phyloP scores from a whole-genome alignment of 768 basidiomycete genomes.

The Lyophyllum semitale region DNA sequence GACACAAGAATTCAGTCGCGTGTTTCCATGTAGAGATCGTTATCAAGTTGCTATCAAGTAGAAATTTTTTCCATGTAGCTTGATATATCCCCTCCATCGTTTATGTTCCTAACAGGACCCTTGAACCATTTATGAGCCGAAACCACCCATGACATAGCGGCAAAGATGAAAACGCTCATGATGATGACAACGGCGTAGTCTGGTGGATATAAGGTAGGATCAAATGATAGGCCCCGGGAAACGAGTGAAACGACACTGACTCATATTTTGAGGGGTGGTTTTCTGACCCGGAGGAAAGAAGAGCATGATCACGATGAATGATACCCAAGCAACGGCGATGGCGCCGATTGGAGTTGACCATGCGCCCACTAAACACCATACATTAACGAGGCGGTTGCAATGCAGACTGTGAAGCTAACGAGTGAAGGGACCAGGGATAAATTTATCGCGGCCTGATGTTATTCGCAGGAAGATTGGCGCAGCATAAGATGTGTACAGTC shows the following conservation, averaged over 20 bases:
- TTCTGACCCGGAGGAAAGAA: conserved; percentile 44
- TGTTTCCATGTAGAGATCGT: too few relatives aligned
- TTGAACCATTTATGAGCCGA: conserved; percentile 74
- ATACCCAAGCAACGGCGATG: conserved; percentile 67
- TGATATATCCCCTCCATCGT: not conserved
- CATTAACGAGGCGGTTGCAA: not conserved
- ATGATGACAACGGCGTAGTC: conserved; percentile 74
- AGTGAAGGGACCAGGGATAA: conserved; percentile 60
- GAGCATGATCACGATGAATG: conserved; percentile 59
- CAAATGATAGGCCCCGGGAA: not conserved
- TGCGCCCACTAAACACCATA: conserved; percentile 38
- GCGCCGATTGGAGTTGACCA: conserved; percentile 63
- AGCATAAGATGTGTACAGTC: conserved; percentile 68
- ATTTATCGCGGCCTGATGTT: conserved; percentile 61
- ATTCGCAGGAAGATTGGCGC: conserved; percentile 72
- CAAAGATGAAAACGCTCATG: conserved; percentile 64
- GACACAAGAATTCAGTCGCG: too few relatives aligned
- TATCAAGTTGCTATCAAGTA: too few relatives aligned
- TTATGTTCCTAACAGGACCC: not conserved
- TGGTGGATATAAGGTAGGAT: conserved; percentile 24
- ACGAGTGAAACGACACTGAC: conserved; percentile 37
- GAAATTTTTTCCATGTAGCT: not conserved
- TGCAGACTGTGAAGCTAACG: conserved; percentile 8
- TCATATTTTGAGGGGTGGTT: conserved; percentile 50
- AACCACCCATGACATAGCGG: conserved; percentile 61